Conservation (phyloP, 257 asterid species). For the Fraxinus excelsior region DNA sequence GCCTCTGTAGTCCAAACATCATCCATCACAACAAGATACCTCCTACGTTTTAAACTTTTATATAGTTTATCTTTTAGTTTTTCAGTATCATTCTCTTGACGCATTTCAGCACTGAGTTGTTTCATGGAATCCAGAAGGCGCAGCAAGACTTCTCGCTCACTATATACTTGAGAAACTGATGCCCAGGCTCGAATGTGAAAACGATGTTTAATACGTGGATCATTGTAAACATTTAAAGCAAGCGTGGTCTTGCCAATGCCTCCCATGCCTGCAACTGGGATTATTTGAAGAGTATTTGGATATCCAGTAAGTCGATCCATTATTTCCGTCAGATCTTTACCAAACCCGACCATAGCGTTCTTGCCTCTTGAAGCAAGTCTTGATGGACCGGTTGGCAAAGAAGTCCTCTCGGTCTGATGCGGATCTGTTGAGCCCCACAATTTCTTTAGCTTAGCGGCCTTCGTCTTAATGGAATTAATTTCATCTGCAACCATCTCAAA, state of each 20-base stretch:
- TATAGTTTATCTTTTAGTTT: background rate
- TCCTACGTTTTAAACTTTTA: conserved; percentile 14
- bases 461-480: background rate
- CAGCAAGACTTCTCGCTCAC: conserved; percentile 5
- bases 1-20: conserved; percentile 11
- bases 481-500: background rate
- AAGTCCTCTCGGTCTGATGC: background rate
- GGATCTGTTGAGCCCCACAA: background rate
- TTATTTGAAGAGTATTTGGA: background rate
- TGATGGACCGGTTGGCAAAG: background rate
- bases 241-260: background rate
- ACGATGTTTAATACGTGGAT: background rate
- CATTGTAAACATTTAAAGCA: background rate
- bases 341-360: background rate
- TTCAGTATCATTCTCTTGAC: background rate
- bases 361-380: background rate
- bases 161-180: background rate
- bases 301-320: background rate
- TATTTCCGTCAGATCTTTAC: background rate
- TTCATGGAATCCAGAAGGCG: conserved; percentile 1
- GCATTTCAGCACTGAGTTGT: background rate
- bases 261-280: background rate
- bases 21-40: conserved; percentile 21
- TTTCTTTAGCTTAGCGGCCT: background rate
- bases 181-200: background rate